These are phyloP conservation scores for Lenwebbia sp. DNA, from an alignment of 345 rosid species.

Conservation along the genomic window DNA sequence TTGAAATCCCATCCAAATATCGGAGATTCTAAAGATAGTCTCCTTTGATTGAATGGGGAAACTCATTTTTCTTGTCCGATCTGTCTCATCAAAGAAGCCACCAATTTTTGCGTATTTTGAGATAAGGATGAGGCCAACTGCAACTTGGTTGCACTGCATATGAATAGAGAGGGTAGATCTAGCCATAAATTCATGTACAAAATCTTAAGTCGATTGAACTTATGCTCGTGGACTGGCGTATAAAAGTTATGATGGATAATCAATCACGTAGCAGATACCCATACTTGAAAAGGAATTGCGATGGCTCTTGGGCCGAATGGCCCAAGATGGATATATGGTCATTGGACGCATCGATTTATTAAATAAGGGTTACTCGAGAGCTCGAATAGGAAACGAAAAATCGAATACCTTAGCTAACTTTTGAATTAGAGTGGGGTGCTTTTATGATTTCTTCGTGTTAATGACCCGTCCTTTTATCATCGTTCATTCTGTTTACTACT, in stretches of 20 bases:
- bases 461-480: background rate
- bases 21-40: background rate
- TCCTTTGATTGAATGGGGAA: background rate
- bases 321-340: background rate
- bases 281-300: fast-evolving
- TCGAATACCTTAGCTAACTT: no score
- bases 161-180: background rate
- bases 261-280: fast-evolving
- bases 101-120: background rate
- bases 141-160: background rate
- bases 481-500: background rate
- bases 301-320: background rate
- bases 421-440: no score
- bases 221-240: fast-evolving
- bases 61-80: no score
- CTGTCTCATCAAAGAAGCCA: background rate
- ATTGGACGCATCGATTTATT: background rate
- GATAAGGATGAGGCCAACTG: background rate
- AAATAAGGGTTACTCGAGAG: no score
- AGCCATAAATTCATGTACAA: background rate
- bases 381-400: no score
- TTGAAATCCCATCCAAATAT: background rate
- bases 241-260: fast-evolving
- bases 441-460: background rate
- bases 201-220: background rate